Evolutionary conservation across 352 stramenopile species (phyloP).

Genomic region (Phytopythium sindhum): DNA sequence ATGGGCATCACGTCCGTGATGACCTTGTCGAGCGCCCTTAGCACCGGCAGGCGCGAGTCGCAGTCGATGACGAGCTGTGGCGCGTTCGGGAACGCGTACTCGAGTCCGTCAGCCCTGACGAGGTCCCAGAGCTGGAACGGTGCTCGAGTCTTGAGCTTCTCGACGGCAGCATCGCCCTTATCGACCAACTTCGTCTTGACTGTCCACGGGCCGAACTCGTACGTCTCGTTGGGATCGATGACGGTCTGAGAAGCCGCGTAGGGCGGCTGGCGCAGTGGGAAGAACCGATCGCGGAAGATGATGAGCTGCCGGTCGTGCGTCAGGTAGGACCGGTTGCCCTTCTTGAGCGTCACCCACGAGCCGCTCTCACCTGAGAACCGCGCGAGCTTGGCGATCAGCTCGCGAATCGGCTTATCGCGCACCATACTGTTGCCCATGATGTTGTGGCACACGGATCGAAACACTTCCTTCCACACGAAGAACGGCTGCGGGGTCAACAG

Average conservation of each 20-base stretch:
- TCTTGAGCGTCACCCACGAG: constrained; percentile 85
- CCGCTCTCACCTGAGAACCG: constrained; percentile 38
- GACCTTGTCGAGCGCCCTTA: constrained; percentile 65
- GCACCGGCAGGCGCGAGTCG: constrained; percentile 43
- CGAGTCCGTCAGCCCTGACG: constrained; percentile 38
- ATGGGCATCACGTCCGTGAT: constrained; percentile 75
- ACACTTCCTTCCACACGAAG: constrained; percentile 88
- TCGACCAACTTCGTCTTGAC: constrained; percentile 35
- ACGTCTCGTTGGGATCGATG: constrained; percentile 31
- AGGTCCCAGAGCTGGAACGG: constrained; percentile 60
- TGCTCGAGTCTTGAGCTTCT: constrained; percentile 20
- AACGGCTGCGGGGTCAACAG: constrained; percentile 56
- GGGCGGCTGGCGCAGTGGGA: constrained; percentile 23
- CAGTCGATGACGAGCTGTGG: constrained; percentile 53
- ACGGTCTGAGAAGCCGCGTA: constrained; percentile 16
- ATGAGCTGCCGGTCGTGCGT: constrained; percentile 61
- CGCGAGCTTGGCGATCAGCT: constrained; percentile 71
- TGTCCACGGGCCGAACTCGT: constrained; percentile 57
- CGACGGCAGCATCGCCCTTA: constrained; percentile 18
- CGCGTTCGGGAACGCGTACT: constrained; percentile 59
- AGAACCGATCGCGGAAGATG: constrained; percentile 80
- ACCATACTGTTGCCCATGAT: constrained; percentile 84
- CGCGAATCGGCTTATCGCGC: constrained; percentile 74
- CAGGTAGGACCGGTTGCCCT: constrained; percentile 75
- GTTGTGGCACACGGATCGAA: constrained; percentile 74